A percentile compares a stretch with the other conserved stretches of the same genome.
Conservation (phyloP, 306 rosid species). For the Rosa rugosa region DNA sequence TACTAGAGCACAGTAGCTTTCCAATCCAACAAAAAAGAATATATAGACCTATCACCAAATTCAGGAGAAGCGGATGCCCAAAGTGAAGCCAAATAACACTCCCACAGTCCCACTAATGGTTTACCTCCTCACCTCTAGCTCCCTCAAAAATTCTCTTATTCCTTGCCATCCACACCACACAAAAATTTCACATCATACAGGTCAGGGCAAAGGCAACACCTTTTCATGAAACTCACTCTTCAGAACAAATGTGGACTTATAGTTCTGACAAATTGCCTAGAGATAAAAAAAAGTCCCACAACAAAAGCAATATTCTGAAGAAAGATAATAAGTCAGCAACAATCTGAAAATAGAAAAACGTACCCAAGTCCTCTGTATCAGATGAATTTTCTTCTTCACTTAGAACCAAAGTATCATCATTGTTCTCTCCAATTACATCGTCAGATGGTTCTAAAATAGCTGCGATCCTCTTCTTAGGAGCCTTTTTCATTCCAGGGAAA, state of each 20-base stretch:
- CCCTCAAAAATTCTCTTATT: neutral
- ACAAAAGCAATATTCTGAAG: neutral
- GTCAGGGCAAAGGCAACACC: neutral
- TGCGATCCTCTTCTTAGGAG: conserved; percentile 80
- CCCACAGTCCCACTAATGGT: too few relatives aligned
- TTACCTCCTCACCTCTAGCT: neutral
- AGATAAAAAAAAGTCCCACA: neutral
- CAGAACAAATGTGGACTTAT: neutral
- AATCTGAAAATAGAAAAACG: conserved; percentile 7
- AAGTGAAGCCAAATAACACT: neutral
- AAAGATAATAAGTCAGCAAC: neutral
- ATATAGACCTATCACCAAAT: neutral
- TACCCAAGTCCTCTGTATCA: conserved; percentile 67
- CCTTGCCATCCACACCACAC: neutral
- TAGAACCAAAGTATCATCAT: conserved; percentile 47
- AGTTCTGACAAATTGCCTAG: neutral
- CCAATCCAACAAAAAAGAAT: neutral
- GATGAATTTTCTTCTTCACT: conserved; percentile 73
- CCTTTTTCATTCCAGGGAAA: conserved; percentile 76
- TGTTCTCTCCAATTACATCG: conserved; percentile 53
- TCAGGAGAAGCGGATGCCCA: neutral
- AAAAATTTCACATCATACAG: neutral
- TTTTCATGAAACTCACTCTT: neutral
- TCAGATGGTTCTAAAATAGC: conserved; percentile 82
- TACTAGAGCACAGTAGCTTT: neutral